Evolutionary conservation across 2,329 filamentous ascomycete genomes (phyloP).

Genomic region (Plenodomus biglobosus): DNA sequence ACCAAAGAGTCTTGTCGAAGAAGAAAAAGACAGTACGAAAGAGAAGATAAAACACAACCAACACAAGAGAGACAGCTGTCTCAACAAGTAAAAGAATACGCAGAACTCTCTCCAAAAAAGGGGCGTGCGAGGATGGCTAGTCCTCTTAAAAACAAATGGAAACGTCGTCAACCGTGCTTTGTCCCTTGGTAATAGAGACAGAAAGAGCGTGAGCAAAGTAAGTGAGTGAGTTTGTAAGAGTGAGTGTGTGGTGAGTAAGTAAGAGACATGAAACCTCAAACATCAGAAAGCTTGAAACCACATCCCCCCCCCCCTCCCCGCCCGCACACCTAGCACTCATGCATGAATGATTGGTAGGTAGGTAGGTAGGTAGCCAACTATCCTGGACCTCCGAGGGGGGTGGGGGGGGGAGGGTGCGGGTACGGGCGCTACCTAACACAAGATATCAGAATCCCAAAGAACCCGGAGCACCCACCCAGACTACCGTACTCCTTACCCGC

Average conservation of each 20-base stretch:
- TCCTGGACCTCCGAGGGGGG: too few relatives aligned
- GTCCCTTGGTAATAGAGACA: conserved; percentile 15
- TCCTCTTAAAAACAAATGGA: conserved; percentile 29
- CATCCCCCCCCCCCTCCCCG: conserved; percentile 8
- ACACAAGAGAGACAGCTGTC: conserved; percentile 34
- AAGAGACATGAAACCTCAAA: conserved; percentile 19
- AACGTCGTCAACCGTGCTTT: conserved; percentile 13
- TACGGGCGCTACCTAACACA: too few relatives aligned
- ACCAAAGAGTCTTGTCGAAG: too few relatives aligned
- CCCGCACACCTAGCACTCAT: conserved; percentile 24
- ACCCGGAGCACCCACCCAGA: too few relatives aligned
- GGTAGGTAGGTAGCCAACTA: too few relatives aligned
- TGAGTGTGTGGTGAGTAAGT: too few relatives aligned
- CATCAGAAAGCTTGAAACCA: conserved; percentile 6
- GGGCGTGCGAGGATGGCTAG: conserved; percentile 24
- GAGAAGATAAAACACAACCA: too few relatives aligned
- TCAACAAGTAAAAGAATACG: conserved; percentile 24
- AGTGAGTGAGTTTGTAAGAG: conserved; percentile 19
- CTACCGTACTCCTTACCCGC: too few relatives aligned
- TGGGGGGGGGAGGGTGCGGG: too few relatives aligned
- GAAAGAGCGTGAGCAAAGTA: conserved; percentile 27
- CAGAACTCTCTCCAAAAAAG: conserved; percentile 22
- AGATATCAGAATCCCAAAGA: too few relatives aligned
- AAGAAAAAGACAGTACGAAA: too few relatives aligned
- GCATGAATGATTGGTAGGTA: conserved; percentile 21